Conservation (phyloP, 139 green algal genomes). For the Chlorella sp. region DNA sequence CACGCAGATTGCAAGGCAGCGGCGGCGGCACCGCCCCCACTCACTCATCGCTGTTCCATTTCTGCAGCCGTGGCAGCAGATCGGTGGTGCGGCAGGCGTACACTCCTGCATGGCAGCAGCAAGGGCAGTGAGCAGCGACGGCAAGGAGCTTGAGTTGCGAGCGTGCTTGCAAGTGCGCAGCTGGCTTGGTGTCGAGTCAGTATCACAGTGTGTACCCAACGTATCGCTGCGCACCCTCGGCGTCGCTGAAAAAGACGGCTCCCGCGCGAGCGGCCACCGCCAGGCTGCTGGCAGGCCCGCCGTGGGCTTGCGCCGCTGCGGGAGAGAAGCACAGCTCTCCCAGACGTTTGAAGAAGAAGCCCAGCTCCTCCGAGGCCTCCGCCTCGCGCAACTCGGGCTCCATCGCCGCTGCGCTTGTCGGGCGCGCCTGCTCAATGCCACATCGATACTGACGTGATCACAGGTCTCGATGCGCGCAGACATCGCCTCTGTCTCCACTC, state of each 20-base stretch:
- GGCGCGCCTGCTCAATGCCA: no score
- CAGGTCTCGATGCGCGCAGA: no score
- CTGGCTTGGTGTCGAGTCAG: neutral
- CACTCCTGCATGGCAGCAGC: constrained; percentile 14
- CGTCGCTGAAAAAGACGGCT: constrained; percentile 35
- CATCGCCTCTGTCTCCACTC: no score
- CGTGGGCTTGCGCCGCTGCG: neutral
- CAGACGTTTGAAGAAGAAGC: constrained; percentile 39
- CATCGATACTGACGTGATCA: no score
- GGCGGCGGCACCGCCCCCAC: neutral
- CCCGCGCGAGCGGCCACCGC: constrained; percentile 8
- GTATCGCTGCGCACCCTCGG: neutral
- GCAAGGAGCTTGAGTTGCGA: neutral
- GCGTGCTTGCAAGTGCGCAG: neutral
- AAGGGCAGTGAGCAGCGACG: neutral
- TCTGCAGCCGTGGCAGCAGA: constrained; percentile 33
- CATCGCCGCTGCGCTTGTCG: neutral
- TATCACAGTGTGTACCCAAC: no score
- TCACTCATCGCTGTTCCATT: constrained; percentile 44
- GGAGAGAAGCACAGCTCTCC: constrained; percentile 26
- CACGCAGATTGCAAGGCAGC: neutral
- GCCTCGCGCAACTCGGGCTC: constrained; percentile 6
- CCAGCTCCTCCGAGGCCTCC: constrained; percentile 21
- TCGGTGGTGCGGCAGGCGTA: constrained; percentile 24
- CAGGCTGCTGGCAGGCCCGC: neutral